phyloP scores from a whole-genome alignment of 495 filamentous ascomycete species.

The Aspergillus kassunensis region DNA sequence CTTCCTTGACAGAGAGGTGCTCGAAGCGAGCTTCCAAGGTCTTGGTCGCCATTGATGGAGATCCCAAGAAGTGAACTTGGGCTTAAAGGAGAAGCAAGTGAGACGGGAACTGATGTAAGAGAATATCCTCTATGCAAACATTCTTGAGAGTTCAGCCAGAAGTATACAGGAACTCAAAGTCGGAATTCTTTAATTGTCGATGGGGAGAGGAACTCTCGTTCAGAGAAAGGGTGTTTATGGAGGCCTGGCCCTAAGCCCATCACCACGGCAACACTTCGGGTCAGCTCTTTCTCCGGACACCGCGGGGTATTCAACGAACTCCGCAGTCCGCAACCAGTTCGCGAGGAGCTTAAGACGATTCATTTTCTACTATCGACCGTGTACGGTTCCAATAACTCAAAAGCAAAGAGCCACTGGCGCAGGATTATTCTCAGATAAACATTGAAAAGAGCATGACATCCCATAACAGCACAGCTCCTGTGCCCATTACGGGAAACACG shows the following conservation, averaged over 20 bases:
- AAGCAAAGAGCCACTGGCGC: too few relatives aligned
- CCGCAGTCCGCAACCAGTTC: neutral
- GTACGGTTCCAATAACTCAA: too few relatives aligned
- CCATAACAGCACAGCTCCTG: neutral
- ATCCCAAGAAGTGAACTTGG: neutral
- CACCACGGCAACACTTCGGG: constrained; percentile 40
- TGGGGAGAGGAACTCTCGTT: constrained; percentile 14
- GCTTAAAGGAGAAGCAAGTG: neutral
- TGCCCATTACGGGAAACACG: constrained; percentile 6
- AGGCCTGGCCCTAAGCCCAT: constrained; percentile 17
- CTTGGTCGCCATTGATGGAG: constrained; percentile 49
- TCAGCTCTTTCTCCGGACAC: constrained; percentile 37
- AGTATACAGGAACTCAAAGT: neutral
- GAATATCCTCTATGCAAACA: constrained; percentile 8
- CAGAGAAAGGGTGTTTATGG: constrained; percentile 32
- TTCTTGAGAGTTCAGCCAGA: neutral
- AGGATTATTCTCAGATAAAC: neutral
- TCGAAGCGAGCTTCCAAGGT: constrained; percentile 76
- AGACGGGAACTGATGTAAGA: neutral
- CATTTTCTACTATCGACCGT: too few relatives aligned
- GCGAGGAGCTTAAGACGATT: too few relatives aligned
- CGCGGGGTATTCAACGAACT: constrained; percentile 30
- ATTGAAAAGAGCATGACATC: neutral
- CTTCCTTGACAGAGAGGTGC: constrained; percentile 76
- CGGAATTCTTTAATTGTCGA: constrained; percentile 11